Conservation (phyloP, 1,284 basidiomycete genomes). For the Trichosporon asahii region DNA sequence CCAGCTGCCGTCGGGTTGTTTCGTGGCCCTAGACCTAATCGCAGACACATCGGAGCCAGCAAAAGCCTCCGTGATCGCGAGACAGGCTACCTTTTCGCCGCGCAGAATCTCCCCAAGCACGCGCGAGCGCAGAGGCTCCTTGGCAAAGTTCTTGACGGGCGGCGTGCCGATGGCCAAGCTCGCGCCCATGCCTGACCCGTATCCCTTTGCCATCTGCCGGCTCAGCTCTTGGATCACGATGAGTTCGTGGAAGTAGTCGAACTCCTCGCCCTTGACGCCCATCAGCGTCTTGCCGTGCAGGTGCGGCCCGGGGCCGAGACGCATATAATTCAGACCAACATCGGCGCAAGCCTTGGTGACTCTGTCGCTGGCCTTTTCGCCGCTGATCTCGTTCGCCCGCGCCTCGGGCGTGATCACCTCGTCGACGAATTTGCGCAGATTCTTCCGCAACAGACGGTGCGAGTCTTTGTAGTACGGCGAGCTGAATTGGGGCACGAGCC, state of each 20-base stretch:
- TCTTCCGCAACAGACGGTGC: conserved; percentile 52
- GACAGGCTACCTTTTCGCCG: conserved; percentile 64
- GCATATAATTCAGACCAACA: conserved; percentile 81
- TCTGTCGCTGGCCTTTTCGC: conserved; percentile 59
- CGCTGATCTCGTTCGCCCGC: conserved; percentile 68
- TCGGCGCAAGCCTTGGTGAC: conserved; percentile 53
- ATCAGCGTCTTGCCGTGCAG: conserved; percentile 76
- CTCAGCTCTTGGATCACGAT: conserved; percentile 82
- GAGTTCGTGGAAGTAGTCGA: conserved; percentile 72
- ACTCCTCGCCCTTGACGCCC: conserved; percentile 81
- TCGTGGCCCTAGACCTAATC: conserved; percentile 73
- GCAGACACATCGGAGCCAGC: conserved; percentile 88
- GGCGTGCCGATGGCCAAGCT: conserved; percentile 71
- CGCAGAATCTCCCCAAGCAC: conserved; percentile 75
- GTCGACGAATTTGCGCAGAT: conserved; percentile 57
- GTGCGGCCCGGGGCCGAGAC: conserved; percentile 74
- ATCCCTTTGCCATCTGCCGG: conserved; percentile 74
- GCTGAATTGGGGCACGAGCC: conserved; percentile 73
- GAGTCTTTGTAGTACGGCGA: conserved; percentile 78
- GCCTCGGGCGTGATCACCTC: conserved; percentile 56
- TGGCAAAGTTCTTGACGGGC: conserved; percentile 60
- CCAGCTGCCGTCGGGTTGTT: conserved; percentile 73
- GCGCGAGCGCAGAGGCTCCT: conserved; percentile 57
- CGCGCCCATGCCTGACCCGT: conserved; percentile 70
- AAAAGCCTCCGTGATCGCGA: conserved; percentile 87